Conservation (phyloP, 345 rosid genomes). For the Sapria himalayana region DNA sequence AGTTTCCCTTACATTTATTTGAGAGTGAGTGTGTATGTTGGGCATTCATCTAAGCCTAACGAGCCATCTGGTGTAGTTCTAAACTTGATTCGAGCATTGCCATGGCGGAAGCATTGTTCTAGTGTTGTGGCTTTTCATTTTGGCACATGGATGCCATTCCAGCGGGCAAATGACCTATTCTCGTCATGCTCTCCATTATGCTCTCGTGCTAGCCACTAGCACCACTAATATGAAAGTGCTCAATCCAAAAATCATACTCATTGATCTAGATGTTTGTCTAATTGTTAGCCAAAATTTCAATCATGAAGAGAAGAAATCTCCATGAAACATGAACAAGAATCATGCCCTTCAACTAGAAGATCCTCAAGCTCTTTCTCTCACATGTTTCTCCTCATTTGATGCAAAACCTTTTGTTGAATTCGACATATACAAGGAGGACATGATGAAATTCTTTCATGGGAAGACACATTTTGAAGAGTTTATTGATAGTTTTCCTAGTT, state of each 20-base stretch:
- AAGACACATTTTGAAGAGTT: constrained; percentile 66
- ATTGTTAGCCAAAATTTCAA: constrained; percentile 61
- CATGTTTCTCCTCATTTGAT: constrained; percentile 55
- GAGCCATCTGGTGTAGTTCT: constrained; percentile 77
- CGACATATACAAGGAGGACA: constrained; percentile 1
- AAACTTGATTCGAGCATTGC: constrained; percentile 78
- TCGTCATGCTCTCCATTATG: constrained; percentile 87
- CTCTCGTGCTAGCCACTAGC: constrained; percentile 80
- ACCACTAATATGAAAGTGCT: constrained; percentile 79
- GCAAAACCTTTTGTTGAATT: constrained; percentile 56
- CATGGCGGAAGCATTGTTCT: constrained; percentile 91
- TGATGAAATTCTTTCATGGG: constrained; percentile 8
- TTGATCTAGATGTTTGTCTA: constrained; percentile 61
- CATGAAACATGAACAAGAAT: constrained; percentile 55
- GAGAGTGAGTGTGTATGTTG: constrained; percentile 86
- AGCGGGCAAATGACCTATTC: constrained; percentile 83
- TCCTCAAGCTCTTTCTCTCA: constrained; percentile 85
- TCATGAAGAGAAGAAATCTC: constrained; percentile 42
- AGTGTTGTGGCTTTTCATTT: constrained; percentile 93
- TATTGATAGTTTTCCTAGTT: constrained; percentile 64
- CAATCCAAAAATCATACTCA: constrained; percentile 73
- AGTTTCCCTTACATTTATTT: constrained; percentile 82
- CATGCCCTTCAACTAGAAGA: constrained; percentile 62
- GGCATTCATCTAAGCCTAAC: constrained; percentile 79
- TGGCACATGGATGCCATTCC: constrained; percentile 74